Evolutionary conservation across 169 alveolate species (phyloP), one percentile per base, ranked within the genome.

Genomic region (Sarcocystis neurona): DNA sequence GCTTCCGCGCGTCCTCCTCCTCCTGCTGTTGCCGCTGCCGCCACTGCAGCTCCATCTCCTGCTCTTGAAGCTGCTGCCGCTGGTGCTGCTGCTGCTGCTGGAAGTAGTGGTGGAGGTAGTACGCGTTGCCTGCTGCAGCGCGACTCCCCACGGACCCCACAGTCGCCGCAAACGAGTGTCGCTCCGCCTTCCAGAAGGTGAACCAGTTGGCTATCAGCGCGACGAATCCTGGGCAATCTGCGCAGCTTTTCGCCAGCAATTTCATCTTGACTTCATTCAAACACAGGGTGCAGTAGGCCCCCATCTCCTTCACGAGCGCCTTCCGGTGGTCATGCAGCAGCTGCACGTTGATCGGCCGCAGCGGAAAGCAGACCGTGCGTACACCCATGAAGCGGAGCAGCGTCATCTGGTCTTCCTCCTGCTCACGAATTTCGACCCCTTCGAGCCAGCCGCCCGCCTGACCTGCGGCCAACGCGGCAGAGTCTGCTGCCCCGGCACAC

Each of bases 181-280:
- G n/a, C n/a, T n/a, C n/a, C n/a, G 58, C 82, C 41, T 56, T 48
- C 75, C 77, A 82, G 89, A 56, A 82, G 8, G 70, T 48, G 53
- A 88, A 88, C 88, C 78, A 78, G 68, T 77, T 68, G 37, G 74
- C 87, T 0, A 88, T 66, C 30, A 88, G 48, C 20, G 92, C 39
- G 34, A 79, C 78, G 56, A 88, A 88, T 2, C 92, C 92, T 1
- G 92, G 92, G 53, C 92, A 88, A 30, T 72, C 92, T 2, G 88
- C 88, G 39, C 92, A 88, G 53, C 89, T 79, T 70, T 77, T 88
- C 32, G 88, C 92, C n/a, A 88, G 78, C 63, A 88, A 44, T 75
- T 88, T 77, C 87, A 88, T 86, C 90, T 86, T 86, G 39, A 86
- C 70, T 43, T 86, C 90, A 44, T 68, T 56, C 41, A 86, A 50